These are phyloP conservation scores for Fusarium pilosicola DNA, from an alignment of 2,329 filamentous ascomycete species.

Conservation along the genomic window DNA sequence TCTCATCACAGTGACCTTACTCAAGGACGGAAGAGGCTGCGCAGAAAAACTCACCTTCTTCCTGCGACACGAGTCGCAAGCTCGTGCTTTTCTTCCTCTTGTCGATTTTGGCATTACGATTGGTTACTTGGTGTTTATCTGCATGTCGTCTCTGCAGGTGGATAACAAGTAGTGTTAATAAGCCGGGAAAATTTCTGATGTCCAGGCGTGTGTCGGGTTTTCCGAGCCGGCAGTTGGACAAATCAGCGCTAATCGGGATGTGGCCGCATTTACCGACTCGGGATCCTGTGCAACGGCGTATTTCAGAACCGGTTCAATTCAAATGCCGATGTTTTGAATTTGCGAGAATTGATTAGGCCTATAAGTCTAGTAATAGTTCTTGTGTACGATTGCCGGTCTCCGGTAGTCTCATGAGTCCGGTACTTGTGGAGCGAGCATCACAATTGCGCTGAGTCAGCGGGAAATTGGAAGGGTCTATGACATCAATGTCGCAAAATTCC, in stretches of 20 bases:
- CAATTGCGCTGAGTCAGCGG: neutral
- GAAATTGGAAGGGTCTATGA: neutral
- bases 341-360: too few relatives aligned
- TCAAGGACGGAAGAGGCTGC: neutral
- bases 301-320: neutral
- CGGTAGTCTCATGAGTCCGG: too few relatives aligned
- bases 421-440: neutral
- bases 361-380: neutral
- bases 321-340: neutral
- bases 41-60: neutral
- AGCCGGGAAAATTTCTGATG: neutral
- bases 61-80: constrained; percentile 10
- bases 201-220: neutral
- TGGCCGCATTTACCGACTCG: neutral
- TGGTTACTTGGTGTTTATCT: too few relatives aligned
- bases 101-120: neutral
- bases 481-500: neutral
- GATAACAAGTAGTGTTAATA: neutral
- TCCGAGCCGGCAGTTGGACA: neutral
- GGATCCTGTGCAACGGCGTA: neutral
- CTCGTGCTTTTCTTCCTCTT: neutral
- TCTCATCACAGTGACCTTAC: too few relatives aligned
- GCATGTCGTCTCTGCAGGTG: accelerated
- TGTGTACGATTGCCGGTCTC: neutral
- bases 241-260: neutral